These are phyloP conservation scores for Euryodendron excelsum DNA, from an alignment of 148 eudicot species.

Conservation along the genomic window DNA sequence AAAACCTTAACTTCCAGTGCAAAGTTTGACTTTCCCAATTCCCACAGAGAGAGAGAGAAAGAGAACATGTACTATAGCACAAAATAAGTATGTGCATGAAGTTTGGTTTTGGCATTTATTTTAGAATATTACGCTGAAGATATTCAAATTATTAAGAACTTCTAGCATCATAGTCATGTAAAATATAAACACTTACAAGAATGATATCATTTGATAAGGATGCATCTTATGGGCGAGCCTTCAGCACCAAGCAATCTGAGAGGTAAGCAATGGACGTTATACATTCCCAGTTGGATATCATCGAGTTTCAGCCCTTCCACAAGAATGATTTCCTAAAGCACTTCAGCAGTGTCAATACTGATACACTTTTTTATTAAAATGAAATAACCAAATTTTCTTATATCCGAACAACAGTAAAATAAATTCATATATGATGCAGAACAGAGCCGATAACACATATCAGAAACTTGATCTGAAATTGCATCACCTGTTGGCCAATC, in stretches of 20 bases:
- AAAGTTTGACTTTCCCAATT: too few relatives aligned
- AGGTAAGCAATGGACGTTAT: constrained; percentile 80
- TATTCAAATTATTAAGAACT: neutral
- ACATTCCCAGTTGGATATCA: constrained; percentile 48
- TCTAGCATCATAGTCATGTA: neutral
- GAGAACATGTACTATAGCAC: too few relatives aligned
- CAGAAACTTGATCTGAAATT: neutral
- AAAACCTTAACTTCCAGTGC: too few relatives aligned
- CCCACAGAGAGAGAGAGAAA: too few relatives aligned
- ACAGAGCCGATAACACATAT: neutral
- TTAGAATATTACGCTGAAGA: neutral
- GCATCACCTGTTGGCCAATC: neutral
- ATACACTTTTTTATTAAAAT: neutral
- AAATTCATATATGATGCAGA: neutral
- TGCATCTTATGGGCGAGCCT: constrained; percentile 85
- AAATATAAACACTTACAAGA: constrained; percentile 12
- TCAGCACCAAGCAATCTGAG: constrained; percentile 73
- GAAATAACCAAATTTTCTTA: neutral
- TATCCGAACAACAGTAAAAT: neutral
- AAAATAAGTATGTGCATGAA: too few relatives aligned
- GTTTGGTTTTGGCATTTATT: too few relatives aligned
- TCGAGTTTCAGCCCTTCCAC: constrained; percentile 86
- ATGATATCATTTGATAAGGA: constrained; percentile 59
- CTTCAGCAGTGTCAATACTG: neutral
- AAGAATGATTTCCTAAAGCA: constrained; percentile 66